Evolutionary conservation across 2,329 filamentous ascomycete species (phyloP).

Genomic region (Arthroderma sp.): DNA sequence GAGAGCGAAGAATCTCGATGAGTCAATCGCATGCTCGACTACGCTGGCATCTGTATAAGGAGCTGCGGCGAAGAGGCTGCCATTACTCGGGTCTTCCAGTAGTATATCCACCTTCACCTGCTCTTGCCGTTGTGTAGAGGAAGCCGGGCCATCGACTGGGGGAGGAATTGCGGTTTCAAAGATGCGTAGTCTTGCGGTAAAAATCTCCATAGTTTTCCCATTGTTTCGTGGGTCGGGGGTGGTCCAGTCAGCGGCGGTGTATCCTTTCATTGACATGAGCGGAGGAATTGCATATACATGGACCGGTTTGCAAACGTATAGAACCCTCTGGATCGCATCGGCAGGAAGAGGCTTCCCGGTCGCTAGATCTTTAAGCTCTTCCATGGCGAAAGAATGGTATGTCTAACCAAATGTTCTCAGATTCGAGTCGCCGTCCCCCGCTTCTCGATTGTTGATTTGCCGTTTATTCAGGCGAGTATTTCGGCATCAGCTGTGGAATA

Average conservation of each 20-base stretch:
- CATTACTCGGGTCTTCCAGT: conserved; percentile 60
- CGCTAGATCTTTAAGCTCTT: conserved; percentile 48
- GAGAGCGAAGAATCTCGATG: conserved; percentile 71
- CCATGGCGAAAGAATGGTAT: not conserved
- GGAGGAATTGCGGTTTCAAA: conserved; percentile 54
- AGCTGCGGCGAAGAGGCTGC: conserved; percentile 69
- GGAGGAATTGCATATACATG: conserved; percentile 85
- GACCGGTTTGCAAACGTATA: conserved; percentile 60
- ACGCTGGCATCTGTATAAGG: conserved; percentile 55
- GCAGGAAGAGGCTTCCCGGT: conserved; percentile 55
- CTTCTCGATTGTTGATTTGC: too few species aligned
- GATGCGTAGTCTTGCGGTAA: conserved; percentile 68
- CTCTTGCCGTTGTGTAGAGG: conserved; percentile 26
- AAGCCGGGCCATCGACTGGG: conserved; percentile 16
- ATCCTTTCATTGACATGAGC: conserved; percentile 61
- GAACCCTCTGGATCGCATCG: conserved; percentile 71
- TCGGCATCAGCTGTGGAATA: too few species aligned
- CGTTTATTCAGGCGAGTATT: too few species aligned
- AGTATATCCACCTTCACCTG: conserved; percentile 60
- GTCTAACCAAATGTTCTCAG: too few species aligned
- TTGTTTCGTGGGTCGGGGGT: conserved; percentile 38
- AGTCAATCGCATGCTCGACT: conserved; percentile 69
- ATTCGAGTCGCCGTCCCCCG: too few species aligned
- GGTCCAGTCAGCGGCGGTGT: conserved; percentile 68
- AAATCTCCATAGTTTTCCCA: conserved; percentile 58